phyloP scores from a whole-genome alignment of 148 eudicot genomes.

The Talinum fruticosum region DNA sequence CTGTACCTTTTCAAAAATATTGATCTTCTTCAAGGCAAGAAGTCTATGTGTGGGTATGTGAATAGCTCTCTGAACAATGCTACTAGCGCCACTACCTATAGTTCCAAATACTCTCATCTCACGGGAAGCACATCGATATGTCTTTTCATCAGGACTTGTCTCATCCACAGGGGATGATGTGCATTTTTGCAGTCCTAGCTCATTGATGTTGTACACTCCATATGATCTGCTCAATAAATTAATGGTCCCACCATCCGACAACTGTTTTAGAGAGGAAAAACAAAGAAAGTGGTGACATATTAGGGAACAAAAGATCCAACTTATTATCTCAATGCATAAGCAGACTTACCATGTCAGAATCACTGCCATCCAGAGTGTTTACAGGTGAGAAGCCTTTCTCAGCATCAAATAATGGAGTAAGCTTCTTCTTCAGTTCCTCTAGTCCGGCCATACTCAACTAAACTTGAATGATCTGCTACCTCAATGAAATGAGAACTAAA shows the following conservation, averaged over 20 bases:
- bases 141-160: conserved; percentile 53
- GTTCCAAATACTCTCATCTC: conserved; percentile 95
- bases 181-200: conserved; percentile 83
- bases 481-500: background rate
- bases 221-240: conserved; percentile 87
- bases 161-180: conserved; percentile 56
- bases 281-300: background rate
- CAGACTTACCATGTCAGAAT: conserved; percentile 60
- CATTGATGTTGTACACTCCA: conserved; percentile 86
- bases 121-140: conserved; percentile 74
- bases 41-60: conserved; percentile 85
- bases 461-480: conserved; percentile 3
- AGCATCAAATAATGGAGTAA: conserved; percentile 88
- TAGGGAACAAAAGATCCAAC: background rate
- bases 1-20: conserved; percentile 88
- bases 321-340: background rate
- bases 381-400: conserved; percentile 77
- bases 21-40: conserved; percentile 90
- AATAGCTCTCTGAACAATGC: conserved; percentile 93
- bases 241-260: conserved; percentile 73
- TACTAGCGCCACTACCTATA: conserved; percentile 96
- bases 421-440: conserved; percentile 90
- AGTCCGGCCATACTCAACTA: conserved; percentile 56
- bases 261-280: conserved; percentile 27
- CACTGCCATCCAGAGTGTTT: conserved; percentile 51